phyloP scores from a whole-genome alignment of 2,329 filamentous ascomycete genomes.

The Anthostomella pinea region DNA sequence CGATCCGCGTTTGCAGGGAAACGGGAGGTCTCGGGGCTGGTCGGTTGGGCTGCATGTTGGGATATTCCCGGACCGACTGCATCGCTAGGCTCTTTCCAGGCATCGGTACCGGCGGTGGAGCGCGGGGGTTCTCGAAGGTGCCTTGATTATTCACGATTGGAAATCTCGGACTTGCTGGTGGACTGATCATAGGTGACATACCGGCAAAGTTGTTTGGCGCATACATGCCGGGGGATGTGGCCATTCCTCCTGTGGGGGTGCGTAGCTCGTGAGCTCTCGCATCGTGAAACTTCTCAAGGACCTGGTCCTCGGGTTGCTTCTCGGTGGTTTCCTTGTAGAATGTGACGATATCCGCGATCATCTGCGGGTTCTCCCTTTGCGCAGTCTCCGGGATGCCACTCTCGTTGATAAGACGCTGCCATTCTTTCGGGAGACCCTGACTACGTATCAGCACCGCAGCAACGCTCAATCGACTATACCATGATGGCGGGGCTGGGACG shows the following conservation, averaged over 20 bases:
- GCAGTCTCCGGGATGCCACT: slow-evolving; percentile 96
- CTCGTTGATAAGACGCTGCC: slow-evolving; percentile 92
- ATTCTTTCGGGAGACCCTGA: slow-evolving; percentile 92
- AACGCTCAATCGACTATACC: slow-evolving; percentile 5
- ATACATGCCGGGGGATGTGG: slow-evolving; percentile 52
- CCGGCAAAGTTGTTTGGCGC: slow-evolving; percentile 54
- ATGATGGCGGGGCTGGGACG: slow-evolving; percentile 34
- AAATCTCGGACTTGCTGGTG: slow-evolving; percentile 81
- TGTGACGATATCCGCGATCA: slow-evolving; percentile 90
- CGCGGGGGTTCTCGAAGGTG: slow-evolving; percentile 95
- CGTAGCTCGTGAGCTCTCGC: slow-evolving; percentile 60
- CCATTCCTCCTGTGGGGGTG: slow-evolving; percentile 42
- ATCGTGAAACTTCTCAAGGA: slow-evolving; percentile 95
- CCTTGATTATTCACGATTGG: slow-evolving; percentile 80
- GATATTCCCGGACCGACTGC: slow-evolving; percentile 46
- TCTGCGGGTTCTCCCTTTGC: slow-evolving; percentile 91
- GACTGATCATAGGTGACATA: slow-evolving; percentile 67
- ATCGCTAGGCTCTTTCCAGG: slow-evolving; percentile 43
- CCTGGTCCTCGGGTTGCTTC: slow-evolving; percentile 74
- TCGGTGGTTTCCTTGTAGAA: slow-evolving; percentile 97
- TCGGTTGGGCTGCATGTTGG: slow-evolving; percentile 71
- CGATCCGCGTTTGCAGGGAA: slow-evolving; percentile 54
- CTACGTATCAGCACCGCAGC: slow-evolving; percentile 14
- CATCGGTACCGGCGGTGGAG: slow-evolving; percentile 82
- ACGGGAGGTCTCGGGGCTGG: slow-evolving; percentile 85